Evolutionary conservation across 2,329 filamentous ascomycete genomes (phyloP), one percentile per base, ranked within the genome.

Genomic region (Aspergillus udagawae): DNA sequence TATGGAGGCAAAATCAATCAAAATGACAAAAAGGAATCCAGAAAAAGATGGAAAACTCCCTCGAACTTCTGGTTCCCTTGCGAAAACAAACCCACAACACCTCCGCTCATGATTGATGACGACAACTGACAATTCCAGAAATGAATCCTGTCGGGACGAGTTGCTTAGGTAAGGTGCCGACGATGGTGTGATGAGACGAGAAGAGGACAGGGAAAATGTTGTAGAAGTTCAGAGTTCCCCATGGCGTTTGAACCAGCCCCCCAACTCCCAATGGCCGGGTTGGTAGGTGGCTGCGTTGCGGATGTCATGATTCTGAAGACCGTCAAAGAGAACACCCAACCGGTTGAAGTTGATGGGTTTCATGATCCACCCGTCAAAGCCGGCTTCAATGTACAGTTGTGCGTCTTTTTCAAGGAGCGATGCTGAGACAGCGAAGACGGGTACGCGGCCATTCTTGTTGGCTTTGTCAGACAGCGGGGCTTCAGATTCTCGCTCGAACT

Each of bases 331-430:
- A 23, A 82, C 80, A 57, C 84, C 85, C 0, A 96, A 79, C 17
- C 91, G 82, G 63, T 85, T 83, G 68, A 96, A 95, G 58, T 92
- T 87, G 45, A 96, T 89, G 0, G 92, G 92, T 67, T 96, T 96
- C 56, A 95, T 77, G 27, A 96, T 92, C 91, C 91, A 96, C 25
- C 89, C 92, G 63, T 96, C 91, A 63, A 96, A 96, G 0, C 92
- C 92, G 6, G 86, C 86, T 48, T 89, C 81, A 47, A 91, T 83
- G 63, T 96, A 96, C 0, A 75, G 82, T 44, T 87, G 79, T 52
- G 78, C 82, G 48, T 92, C 83, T 20, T 80, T 82, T 69, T 96
- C 92, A 1, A 90, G 67, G 0, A 96, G 78, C 0, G 91, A 94
- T 2, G 92, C 92, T 0, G 92, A 96, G 0, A 96, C 92, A 0